phyloP scores from a whole-genome alignment of 2,329 filamentous ascomycete species.

The Ophiostoma sp. region DNA sequence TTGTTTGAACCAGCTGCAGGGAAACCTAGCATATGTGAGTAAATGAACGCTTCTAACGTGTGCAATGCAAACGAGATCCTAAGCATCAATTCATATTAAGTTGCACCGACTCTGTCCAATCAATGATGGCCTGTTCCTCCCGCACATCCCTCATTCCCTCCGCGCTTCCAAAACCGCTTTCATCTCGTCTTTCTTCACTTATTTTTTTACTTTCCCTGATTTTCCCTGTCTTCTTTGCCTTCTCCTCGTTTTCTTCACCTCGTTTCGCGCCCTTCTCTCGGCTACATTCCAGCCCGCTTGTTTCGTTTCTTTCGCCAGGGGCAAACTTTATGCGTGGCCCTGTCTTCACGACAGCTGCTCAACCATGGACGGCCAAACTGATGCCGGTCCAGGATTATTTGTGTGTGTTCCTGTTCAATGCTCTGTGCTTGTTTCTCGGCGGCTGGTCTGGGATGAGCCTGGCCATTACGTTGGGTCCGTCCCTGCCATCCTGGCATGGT shows the following conservation, averaged over 20 bases:
- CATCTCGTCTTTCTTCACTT: background rate
- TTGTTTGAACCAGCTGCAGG: background rate
- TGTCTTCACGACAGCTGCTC: background rate
- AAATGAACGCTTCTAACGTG: background rate
- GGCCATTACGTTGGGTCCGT: background rate
- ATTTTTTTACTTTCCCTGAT: background rate
- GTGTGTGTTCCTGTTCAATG: background rate
- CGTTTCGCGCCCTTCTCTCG: background rate
- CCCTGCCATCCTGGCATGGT: background rate
- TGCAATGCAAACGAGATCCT: background rate
- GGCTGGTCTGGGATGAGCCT: background rate
- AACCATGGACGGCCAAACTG: background rate
- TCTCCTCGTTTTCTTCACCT: background rate
- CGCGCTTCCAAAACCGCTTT: background rate
- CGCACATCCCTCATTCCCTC: background rate
- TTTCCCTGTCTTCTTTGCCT: background rate
- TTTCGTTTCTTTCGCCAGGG: conserved; percentile 12
- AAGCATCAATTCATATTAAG: background rate
- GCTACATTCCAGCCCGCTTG: conserved; percentile 15
- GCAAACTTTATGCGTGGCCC: conserved; percentile 14
- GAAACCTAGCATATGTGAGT: background rate
- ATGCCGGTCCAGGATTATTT: background rate
- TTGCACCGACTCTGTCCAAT: background rate
- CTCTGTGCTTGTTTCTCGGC: conserved; percentile 6
- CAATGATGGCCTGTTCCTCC: background rate